Conservation (phyloP, 176 grass and related monocot species). For the Musa beccarii region DNA sequence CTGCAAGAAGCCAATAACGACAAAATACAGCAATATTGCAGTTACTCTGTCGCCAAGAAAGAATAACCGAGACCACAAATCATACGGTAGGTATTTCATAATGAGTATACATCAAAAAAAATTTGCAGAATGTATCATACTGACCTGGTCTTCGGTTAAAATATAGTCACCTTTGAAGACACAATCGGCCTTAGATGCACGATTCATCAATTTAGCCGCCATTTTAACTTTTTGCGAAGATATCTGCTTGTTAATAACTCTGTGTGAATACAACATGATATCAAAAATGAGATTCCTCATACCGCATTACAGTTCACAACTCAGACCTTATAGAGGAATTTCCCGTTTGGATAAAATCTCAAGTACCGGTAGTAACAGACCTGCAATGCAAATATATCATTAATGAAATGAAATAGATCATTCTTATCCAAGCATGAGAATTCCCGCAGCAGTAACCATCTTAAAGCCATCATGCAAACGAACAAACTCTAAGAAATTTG, state of each 20-base stretch:
- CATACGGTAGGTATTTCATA: background rate
- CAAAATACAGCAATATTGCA: background rate
- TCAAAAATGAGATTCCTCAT: background rate
- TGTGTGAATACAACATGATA: conserved; percentile 4
- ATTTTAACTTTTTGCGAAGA: conserved; percentile 84
- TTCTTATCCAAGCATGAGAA: background rate
- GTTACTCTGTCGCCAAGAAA: no score
- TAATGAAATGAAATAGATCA: background rate
- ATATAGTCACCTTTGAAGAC: conserved; percentile 87
- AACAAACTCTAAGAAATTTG: background rate
- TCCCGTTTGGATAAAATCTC: conserved; percentile 81
- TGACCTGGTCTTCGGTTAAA: conserved; percentile 60
- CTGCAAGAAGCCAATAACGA: conserved; percentile 22
- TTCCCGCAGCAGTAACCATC: background rate
- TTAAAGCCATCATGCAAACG: background rate
- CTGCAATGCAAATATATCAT: conserved; percentile 23
- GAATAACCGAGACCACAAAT: background rate
- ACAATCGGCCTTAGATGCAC: conserved; percentile 65
- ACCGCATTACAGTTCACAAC: background rate
- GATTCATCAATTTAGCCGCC: conserved; percentile 90
- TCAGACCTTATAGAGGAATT: conserved; percentile 85
- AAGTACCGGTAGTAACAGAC: conserved; percentile 90
- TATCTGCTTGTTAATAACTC: conserved; percentile 39
- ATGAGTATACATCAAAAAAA: background rate
- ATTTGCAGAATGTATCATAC: background rate